phyloP scores from a whole-genome alignment of 1,284 basidiomycete species.

The Anthracocystis walkeri region DNA sequence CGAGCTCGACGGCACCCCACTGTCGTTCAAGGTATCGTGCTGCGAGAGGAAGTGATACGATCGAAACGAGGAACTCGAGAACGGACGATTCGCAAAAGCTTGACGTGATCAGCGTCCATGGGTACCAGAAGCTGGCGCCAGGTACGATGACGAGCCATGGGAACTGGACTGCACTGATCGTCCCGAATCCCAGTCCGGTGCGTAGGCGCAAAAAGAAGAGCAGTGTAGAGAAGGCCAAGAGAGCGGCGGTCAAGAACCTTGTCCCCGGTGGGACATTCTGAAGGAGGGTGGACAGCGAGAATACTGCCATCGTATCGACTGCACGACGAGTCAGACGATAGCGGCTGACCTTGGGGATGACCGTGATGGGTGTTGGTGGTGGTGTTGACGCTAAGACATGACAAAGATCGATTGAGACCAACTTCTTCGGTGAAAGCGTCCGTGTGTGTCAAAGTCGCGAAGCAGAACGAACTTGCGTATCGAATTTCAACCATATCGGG shows the following conservation, averaged over 20 bases:
- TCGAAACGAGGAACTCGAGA: constrained; percentile 83
- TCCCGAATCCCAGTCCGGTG: constrained; percentile 63
- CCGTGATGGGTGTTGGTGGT: background rate
- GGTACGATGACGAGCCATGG: constrained; percentile 89
- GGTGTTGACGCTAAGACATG: background rate
- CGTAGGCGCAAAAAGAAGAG: constrained; percentile 53
- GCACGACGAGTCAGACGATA: background rate
- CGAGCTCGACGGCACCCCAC: constrained; percentile 87
- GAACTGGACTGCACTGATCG: constrained; percentile 71
- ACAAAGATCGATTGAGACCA: constrained; percentile 7
- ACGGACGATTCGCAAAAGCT: constrained; percentile 86
- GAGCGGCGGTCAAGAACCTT: constrained; percentile 38
- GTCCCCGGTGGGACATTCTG: constrained; percentile 47
- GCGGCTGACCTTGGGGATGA: constrained; percentile 1
- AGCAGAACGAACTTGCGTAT: background rate
- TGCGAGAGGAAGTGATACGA: constrained; percentile 83
- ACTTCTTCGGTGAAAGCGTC: background rate
- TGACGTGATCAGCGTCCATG: constrained; percentile 89
- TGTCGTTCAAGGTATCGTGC: constrained; percentile 90
- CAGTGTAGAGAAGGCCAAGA: constrained; percentile 42
- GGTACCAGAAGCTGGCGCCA: constrained; percentile 84
- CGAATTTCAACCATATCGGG: too few relatives aligned
- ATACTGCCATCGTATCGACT: constrained; percentile 45
- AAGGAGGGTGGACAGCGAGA: constrained; percentile 46
- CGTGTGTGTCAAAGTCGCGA: constrained; percentile 1